Percentiles rank a stretch among this genome's conserved stretches.
Evolutionary conservation across 192 early-diverging fungal genomes (phyloP).

Genomic region (Spizellomyces punctatus): DNA sequence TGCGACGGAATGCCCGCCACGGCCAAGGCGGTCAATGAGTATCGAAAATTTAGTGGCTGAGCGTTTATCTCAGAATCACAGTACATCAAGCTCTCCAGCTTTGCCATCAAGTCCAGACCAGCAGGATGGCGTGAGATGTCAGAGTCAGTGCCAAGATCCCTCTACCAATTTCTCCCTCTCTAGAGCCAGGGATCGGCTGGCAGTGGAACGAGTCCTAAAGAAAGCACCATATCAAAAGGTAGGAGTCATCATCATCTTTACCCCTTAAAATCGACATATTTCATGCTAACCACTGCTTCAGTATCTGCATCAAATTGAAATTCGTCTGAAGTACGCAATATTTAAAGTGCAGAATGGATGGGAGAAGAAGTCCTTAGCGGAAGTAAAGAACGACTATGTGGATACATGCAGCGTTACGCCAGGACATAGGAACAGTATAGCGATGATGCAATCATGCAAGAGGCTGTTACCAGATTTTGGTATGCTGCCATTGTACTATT

Average conservation of each 20-base stretch:
- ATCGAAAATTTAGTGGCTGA: no score
- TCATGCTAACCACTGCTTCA: background rate
- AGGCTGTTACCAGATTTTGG: no score
- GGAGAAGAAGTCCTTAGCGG: slow-evolving; percentile 4
- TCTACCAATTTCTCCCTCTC: background rate
- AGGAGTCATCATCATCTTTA: background rate
- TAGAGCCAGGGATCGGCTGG: slow-evolving; percentile 6
- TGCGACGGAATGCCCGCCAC: no score
- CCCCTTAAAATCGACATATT: background rate
- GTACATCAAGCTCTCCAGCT: no score
- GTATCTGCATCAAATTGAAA: slow-evolving; percentile 5
- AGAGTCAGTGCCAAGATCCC: no score
- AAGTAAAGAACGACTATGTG: background rate
- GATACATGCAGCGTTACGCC: no score
- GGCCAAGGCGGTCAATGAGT: no score
- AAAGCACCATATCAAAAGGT: slow-evolving; percentile 27
- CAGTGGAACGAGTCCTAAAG: slow-evolving; percentile 7
- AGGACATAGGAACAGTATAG: background rate
- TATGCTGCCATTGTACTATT: no score
- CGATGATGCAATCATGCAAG: no score
- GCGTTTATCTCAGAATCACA: no score
- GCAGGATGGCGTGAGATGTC: no score
- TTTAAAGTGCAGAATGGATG: slow-evolving; percentile 16
- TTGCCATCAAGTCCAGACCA: no score
- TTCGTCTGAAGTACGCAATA: background rate